Base-by-base conservation (phyloP, 495 filamentous ascomycete genomes). In the Neurospora cerealis region DNA sequence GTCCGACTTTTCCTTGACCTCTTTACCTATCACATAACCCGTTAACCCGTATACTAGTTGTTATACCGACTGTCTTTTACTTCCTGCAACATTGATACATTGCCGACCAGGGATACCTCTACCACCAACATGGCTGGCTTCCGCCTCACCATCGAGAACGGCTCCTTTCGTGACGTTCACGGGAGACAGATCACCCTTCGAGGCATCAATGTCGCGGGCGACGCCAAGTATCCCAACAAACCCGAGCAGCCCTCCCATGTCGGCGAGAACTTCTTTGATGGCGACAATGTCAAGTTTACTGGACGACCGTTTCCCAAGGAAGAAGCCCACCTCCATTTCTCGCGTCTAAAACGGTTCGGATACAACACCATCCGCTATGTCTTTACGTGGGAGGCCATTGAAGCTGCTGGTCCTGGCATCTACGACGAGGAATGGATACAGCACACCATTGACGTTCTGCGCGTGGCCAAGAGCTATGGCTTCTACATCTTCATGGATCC, bases 381-480 rank as follows among this genome's bases (percentile, higher is more conserved):
- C 74, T 99, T 97, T 80, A 98, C 95, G 0, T 99, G 96, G 96
- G 96, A 99, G 80, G 95, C 96, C n/a, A 95, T 99, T 78, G 96
- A 99, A 83, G 90, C 94, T 73, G 91, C 90, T 15, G 96, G 95
- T 0, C 96, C 96, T n/a, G 94, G 94, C 2, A 92, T 86, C 75
- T 99, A 98, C 81, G 96, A 99, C 75, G 92, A 99, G 78, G 92
- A 93, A 74, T 99, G 93, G 92, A 93, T 97, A 74, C 83, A 92
- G 70, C 93, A 95, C 79, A 98, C 96, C 1, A 94, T 98, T 74
- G 87, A 91, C 38, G 83, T 98, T 19, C 85, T 99, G 71, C 87
- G 94, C 66, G 83, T 92, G 42, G 95, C 95, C 42, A 98, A 93
- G 79, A 85, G 91, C 32, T 97, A 97, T 84, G 92, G 93, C 28